phyloP scores from a whole-genome alignment of 1,284 basidiomycete genomes.

The Irpex rosettiformis region DNA sequence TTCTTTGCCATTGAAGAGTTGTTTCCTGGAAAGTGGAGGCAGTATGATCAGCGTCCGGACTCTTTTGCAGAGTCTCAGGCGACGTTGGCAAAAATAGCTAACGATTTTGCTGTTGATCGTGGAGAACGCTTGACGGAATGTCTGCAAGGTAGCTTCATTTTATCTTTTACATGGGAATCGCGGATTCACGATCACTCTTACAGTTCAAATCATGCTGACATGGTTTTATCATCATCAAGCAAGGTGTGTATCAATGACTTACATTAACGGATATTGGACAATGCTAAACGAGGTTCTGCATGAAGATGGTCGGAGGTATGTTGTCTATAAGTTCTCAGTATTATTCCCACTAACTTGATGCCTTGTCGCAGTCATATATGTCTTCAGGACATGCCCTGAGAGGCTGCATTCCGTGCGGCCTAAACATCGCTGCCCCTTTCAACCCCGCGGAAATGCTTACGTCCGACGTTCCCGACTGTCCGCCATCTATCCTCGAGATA shows the following conservation, averaged over 20 bases:
- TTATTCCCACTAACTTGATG: too few relatives aligned
- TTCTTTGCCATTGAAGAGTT: constrained; percentile 1
- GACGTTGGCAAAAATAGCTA: constrained; percentile 46
- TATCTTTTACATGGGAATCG: not conserved
- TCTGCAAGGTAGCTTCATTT: constrained; percentile 47
- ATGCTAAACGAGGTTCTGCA: not conserved
- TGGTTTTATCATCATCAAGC: constrained; percentile 73
- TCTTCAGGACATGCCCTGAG: constrained; percentile 54
- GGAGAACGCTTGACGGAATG: constrained; percentile 57
- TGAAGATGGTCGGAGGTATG: constrained; percentile 66
- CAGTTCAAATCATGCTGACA: constrained; percentile 57
- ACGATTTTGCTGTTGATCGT: constrained; percentile 47
- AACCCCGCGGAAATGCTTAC: constrained; percentile 51
- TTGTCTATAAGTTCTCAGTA: not conserved
- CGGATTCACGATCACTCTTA: not conserved
- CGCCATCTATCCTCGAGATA: constrained; percentile 52
- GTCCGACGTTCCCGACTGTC: constrained; percentile 23
- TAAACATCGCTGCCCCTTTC: constrained; percentile 66
- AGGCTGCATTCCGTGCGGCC: constrained; percentile 55
- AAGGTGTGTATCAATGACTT: constrained; percentile 35
- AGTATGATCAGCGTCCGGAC: constrained; percentile 32
- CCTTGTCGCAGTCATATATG: constrained; percentile 51
- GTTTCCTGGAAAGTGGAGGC: constrained; percentile 11
- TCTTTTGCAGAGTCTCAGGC: constrained; percentile 69
- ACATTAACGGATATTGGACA: not conserved